A percentile compares a stretch with the other conserved stretches of the same genome.
These are phyloP conservation scores for Musa itinerans DNA, from an alignment of 176 grass and related monocot species.

Conservation along the genomic window DNA sequence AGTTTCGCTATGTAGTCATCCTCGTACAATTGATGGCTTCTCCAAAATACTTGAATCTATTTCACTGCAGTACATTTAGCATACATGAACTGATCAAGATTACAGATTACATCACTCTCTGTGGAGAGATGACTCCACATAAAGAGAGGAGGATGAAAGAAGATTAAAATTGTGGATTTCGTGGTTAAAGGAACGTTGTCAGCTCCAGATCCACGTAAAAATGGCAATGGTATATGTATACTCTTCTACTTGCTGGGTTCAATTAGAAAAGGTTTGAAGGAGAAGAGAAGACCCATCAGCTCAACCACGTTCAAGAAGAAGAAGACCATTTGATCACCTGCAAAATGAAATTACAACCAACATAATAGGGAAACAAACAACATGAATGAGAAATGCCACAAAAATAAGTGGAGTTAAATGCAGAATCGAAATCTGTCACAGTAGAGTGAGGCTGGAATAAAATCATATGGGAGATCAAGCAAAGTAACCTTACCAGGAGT, in stretches of 20 bases:
- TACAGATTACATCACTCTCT: neutral
- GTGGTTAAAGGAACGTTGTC: neutral
- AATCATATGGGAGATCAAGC: no score
- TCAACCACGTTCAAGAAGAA: conserved; percentile 44
- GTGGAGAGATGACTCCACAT: neutral
- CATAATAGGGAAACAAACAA: neutral
- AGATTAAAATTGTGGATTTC: neutral
- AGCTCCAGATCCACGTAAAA: neutral
- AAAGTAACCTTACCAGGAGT: no score
- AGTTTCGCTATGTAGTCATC: no score
- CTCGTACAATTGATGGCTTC: no score
- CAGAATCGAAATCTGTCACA: neutral
- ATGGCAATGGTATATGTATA: neutral
- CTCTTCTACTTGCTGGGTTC: conserved; percentile 13
- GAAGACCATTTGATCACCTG: conserved; percentile 82
- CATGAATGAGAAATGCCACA: neutral
- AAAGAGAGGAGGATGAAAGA: neutral
- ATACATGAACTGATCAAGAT: neutral
- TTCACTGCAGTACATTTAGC: neutral
- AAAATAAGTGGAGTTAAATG: neutral
- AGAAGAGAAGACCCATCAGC: conserved; percentile 41
- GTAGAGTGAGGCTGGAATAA: neutral
- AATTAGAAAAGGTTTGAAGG: conserved; percentile 65
- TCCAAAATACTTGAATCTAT: neutral
- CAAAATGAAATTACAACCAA: conserved; percentile 5